These are phyloP conservation scores for Trichocladium uniseriatum DNA, from an alignment of 495 filamentous ascomycete genomes.

Conservation along the genomic window DNA sequence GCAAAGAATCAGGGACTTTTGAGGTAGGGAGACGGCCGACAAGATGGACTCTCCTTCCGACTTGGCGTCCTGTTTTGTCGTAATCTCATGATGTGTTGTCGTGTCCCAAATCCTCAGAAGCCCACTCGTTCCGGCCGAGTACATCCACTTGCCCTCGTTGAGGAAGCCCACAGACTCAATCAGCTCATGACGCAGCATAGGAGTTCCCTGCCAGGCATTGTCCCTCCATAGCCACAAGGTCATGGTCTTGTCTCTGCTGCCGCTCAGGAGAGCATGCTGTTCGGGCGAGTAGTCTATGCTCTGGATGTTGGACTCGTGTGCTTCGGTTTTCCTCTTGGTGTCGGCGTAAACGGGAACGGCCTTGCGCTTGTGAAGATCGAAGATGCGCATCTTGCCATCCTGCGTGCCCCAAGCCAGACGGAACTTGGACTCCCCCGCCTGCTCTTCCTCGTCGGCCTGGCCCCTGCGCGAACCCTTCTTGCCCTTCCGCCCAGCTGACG, in stretches of 20 bases:
- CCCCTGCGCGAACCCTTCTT: slow-evolving; percentile 39
- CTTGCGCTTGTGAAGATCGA: slow-evolving; percentile 78
- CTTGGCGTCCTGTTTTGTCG: slow-evolving; percentile 53
- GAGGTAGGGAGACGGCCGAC: slow-evolving; percentile 53
- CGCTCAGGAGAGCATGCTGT: slow-evolving; percentile 71
- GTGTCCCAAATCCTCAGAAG: slow-evolving; percentile 74
- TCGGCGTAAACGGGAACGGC: slow-evolving; percentile 57
- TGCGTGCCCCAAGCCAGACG: slow-evolving; percentile 84
- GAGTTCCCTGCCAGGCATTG: slow-evolving; percentile 71
- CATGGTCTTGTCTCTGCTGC: slow-evolving; percentile 87
- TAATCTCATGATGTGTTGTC: slow-evolving; percentile 66
- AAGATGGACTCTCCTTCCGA: slow-evolving; percentile 71
- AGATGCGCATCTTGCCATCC: slow-evolving; percentile 84
- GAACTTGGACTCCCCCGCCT: slow-evolving; percentile 45
- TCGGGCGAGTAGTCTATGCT: slow-evolving; percentile 67
- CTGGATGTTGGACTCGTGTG: slow-evolving; percentile 87
- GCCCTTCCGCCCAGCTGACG: slow-evolving; percentile 12
- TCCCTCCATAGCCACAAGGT: slow-evolving; percentile 92
- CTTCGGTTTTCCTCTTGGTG: slow-evolving; percentile 43
- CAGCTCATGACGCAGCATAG: slow-evolving; percentile 76
- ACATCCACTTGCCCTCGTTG: slow-evolving; percentile 55
- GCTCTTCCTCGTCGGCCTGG: slow-evolving; percentile 36
- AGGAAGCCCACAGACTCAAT: slow-evolving; percentile 80
- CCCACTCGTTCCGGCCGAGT: slow-evolving; percentile 80
- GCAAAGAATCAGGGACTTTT: slow-evolving; percentile 60